phyloP scores from a whole-genome alignment of 495 filamentous ascomycete genomes.

The Aspergillus bertholletiae region DNA sequence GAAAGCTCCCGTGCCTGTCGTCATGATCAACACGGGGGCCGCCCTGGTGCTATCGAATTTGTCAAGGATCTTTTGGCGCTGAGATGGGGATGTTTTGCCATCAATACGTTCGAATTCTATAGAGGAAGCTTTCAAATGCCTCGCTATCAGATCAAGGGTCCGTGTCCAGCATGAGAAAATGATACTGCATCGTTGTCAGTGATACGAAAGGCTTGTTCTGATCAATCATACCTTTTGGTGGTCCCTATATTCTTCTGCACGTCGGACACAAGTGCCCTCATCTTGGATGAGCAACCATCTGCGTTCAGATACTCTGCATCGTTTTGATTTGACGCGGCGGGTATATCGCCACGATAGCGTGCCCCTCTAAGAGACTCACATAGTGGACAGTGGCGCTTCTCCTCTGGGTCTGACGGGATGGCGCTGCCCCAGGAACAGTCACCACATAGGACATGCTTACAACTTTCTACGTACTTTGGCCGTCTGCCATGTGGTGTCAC shows the following conservation, averaged over 20 bases:
- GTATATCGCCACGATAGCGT: slow-evolving; percentile 1
- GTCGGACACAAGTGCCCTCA: slow-evolving; percentile 30
- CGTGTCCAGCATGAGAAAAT: slow-evolving; percentile 52
- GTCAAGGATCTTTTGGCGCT: slow-evolving; percentile 28
- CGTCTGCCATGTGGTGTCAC: neutral
- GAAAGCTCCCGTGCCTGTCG: slow-evolving; percentile 47
- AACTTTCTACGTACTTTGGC: slow-evolving; percentile 17
- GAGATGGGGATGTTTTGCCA: slow-evolving; percentile 22
- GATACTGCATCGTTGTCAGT: slow-evolving; percentile 29
- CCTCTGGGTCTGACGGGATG: neutral
- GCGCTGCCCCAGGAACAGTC: slow-evolving; percentile 1
- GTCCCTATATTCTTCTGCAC: slow-evolving; percentile 19
- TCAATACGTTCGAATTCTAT: slow-evolving; percentile 38
- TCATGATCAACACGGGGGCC: slow-evolving; percentile 45
- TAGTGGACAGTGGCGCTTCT: neutral
- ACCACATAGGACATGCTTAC: slow-evolving; percentile 13
- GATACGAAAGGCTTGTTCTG: no score
- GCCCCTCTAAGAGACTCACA: neutral
- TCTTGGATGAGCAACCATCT: slow-evolving; percentile 22
- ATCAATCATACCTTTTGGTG: slow-evolving; percentile 28
- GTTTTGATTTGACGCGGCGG: no score
- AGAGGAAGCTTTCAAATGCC: slow-evolving; percentile 9
- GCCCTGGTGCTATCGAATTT: slow-evolving; percentile 23
- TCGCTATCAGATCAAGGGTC: slow-evolving; percentile 36
- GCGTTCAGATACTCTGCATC: neutral